Percentiles rank a stretch among this genome's conserved stretches.
Conservation (phyloP, 176 grass and related monocot species). For the bread wheat (Triticum aestivum) region DNA sequence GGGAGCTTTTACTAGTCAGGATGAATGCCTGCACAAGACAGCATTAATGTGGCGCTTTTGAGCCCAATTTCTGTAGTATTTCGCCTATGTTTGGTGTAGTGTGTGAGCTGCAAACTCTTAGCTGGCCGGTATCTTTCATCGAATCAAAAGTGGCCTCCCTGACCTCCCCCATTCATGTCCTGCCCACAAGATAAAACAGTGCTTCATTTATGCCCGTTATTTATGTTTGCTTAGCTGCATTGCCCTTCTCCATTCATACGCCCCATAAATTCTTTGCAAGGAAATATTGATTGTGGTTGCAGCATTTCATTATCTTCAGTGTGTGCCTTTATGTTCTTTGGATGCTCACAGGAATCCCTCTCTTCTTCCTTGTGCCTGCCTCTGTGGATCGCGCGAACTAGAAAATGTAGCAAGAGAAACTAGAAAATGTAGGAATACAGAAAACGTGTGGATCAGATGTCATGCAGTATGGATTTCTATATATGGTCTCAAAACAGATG, state of each 20-base stretch:
- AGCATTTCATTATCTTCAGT: neutral
- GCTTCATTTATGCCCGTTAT: conserved; percentile 55
- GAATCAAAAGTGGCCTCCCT: conserved; percentile 50
- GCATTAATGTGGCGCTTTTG: conserved; percentile 39
- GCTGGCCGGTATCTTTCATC: conserved; percentile 53
- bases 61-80: conserved; percentile 33
- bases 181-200: conserved; percentile 64
- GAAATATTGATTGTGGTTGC: conserved; percentile 30
- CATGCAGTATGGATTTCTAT: neutral
- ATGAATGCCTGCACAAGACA: conserved; percentile 55
- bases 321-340: neutral
- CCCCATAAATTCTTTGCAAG: conserved; percentile 44
- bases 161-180: conserved; percentile 59
- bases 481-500: neutral
- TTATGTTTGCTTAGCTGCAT: conserved; percentile 59
- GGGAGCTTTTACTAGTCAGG: conserved; percentile 50
- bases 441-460: neutral
- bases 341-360: neutral
- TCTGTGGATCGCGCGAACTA: neutral
- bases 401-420: neutral
- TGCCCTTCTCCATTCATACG: conserved; percentile 39
- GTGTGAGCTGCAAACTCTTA: conserved; percentile 45
- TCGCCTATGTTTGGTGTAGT: conserved; percentile 24
- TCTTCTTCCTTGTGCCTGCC: neutral
- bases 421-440: neutral